Percentiles rank a stretch among this genome's conserved stretches.
These are phyloP conservation scores for Citrus medica DNA, from an alignment of 345 rosid species.

Conservation along the genomic window DNA sequence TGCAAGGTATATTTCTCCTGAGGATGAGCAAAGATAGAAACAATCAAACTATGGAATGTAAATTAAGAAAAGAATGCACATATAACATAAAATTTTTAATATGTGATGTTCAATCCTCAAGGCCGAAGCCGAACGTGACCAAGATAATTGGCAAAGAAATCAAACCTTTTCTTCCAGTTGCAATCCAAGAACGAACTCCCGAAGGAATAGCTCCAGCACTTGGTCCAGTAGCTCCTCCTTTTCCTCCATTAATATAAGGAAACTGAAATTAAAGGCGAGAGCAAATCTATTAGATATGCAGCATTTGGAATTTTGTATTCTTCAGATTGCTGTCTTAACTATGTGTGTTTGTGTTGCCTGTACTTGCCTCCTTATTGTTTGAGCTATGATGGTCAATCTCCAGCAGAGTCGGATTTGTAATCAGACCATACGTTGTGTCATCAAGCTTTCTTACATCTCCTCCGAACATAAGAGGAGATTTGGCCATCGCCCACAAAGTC, in stretches of 20 bases:
- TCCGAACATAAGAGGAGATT: constrained; percentile 89
- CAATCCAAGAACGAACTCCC: constrained; percentile 79
- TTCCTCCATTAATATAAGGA: constrained; percentile 32
- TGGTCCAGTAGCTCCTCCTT: constrained; percentile 6
- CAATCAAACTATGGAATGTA: not conserved
- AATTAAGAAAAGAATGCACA: too few species aligned
- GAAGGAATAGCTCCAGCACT: constrained; percentile 4
- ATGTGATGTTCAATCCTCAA: too few species aligned
- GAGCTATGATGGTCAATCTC: constrained; percentile 64
- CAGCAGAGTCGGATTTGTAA: constrained; percentile 68
- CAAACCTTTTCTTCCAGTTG: constrained; percentile 66
- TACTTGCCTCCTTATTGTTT: constrained; percentile 63
- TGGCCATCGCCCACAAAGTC: constrained; percentile 93
- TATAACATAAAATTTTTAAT: not conserved
- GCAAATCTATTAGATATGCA: not conserved
- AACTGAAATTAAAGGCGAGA: constrained; percentile 35
- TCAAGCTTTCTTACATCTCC: constrained; percentile 80
- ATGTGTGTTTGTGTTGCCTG: not conserved
- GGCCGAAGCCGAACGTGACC: too few species aligned
- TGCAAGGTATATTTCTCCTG: constrained; percentile 55
- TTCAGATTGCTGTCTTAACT: not conserved
- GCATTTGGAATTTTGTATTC: not conserved
- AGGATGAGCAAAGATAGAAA: not conserved
- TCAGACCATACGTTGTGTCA: constrained; percentile 48
- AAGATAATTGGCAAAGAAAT: not conserved